Base-by-base conservation (phyloP, 2,329 filamentous ascomycete species). In the Rhytidhysteron rufulum region DNA sequence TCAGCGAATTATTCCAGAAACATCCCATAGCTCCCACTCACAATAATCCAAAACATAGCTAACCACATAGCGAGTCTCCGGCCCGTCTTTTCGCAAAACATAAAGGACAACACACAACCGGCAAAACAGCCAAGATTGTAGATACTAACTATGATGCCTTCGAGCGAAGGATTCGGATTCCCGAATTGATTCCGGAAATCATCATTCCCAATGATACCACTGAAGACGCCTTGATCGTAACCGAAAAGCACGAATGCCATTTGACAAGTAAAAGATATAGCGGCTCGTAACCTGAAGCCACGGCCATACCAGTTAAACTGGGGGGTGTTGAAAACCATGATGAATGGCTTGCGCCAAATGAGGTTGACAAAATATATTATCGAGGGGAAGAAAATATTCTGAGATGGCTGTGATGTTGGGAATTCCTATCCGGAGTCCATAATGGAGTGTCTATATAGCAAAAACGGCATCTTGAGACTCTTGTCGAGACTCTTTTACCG, bases 131-230 rank as follows among this genome's bases (percentile, higher is more conserved):
- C 61, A 0, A 69, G 47, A 37, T 68, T 68, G 45, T 69, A 69
- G 10, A 67, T 67, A 2, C 56, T 62, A 2, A 70, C 67, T 27
- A 69, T 70, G 42, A 69, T 70, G 25, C 67, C 67, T 41, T 69
- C 64, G 3, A 67, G 57, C 1, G 49, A 63, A 4, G 58, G 55
- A 3, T 55, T 52, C 0, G 67, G 67, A 39, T 69, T 49, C n/a
- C 58, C 51, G 38, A 70, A 69, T 0, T 62, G 67, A n/a, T 64
- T 42, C 5, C 60, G 47, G 47, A 65, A 71, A 41, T 69, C 53
- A 25, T 53, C 47, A 39, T 70, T 69, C n/a, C 58, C 60, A 2
- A 70, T 63, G 34, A 69, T 68, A 13, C 67, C 67, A 21, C 58
- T 61, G 37, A 64, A 65, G 2, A 64, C 61, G 25, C 62, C 61